phyloP scores from a whole-genome alignment of 768 basidiomycete genomes.

The Russula compacta region DNA sequence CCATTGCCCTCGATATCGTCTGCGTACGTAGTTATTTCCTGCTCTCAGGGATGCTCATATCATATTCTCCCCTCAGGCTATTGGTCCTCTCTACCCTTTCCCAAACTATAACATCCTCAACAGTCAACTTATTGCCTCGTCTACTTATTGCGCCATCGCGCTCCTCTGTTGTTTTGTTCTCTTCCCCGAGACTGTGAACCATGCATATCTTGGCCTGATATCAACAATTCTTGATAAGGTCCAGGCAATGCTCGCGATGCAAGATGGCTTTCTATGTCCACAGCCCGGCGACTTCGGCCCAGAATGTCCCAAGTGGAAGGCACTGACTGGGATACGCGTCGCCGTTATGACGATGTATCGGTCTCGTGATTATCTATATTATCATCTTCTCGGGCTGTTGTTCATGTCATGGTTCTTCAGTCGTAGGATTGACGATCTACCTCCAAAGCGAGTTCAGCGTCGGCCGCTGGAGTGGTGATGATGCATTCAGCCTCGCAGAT shows the following conservation, averaged over 20 bases:
- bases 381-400: not conserved
- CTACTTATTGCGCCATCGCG: slow-evolving; percentile 41
- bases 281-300: slow-evolving; percentile 20
- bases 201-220: slow-evolving; percentile 29
- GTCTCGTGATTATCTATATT: slow-evolving; percentile 21
- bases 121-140: slow-evolving; percentile 35
- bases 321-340: slow-evolving; percentile 20
- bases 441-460: slow-evolving; percentile 36
- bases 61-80: slow-evolving; percentile 25
- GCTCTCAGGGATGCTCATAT: not conserved
- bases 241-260: slow-evolving; percentile 26
- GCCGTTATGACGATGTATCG: slow-evolving; percentile 24
- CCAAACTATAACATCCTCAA: slow-evolving; percentile 36
- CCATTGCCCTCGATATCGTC: slow-evolving; percentile 37
- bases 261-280: slow-evolving; percentile 26
- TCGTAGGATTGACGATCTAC: slow-evolving; percentile 27
- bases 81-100: slow-evolving; percentile 43
- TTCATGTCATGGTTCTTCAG: slow-evolving; percentile 21
- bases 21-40: slow-evolving; percentile 26
- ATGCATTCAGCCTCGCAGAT: slow-evolving; percentile 29
- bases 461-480: slow-evolving; percentile 39
- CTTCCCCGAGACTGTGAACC: slow-evolving; percentile 47
- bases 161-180: slow-evolving; percentile 35
- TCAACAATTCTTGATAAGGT: slow-evolving; percentile 27
- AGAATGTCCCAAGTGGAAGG: slow-evolving; percentile 21